Evolutionary conservation across 2,329 filamentous ascomycete genomes (phyloP), one percentile per base, ranked within the genome.

Genomic region (Aspergillus calidoustus): DNA sequence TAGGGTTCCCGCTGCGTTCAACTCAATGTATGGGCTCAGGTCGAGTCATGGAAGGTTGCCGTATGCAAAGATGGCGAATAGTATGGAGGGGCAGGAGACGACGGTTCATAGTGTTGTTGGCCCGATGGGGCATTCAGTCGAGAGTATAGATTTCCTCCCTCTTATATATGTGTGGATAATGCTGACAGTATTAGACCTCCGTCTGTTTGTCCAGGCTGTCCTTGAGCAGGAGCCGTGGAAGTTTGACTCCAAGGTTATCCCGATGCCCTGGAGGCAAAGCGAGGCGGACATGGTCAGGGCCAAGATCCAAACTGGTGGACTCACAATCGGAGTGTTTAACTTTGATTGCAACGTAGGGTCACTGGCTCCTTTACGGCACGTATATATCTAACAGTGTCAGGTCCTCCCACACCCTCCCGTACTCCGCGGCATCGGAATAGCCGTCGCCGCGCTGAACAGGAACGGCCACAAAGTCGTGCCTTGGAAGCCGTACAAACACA

Each of bases 11-110:
- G 75, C 79, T 0, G 74, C 74, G 0, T 79, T 76, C 55, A 78
- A 76, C 38, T 79, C 79, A 30, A 61, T 77, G 1, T 82, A 77
- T 59, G 76, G 76, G 1, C 69, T 81, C 19, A 73, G 76, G 23
- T 77, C 80, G 1, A 79, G 76, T 3, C 55, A 66, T 25, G 74
- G 72, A 22, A 70, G 73, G 7, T 52, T 78, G 22, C 75, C 76
- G 0, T 76, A 76, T 34, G 71, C 61, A 0, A 67, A 71, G 28
- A 71, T 76, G 65, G 71, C 71, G 19, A 73, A 76, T 59, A 71
- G 72, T 48, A 74, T 75, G 30, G 46, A 41, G 22, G 54, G 54
- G 3, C 71, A 71, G 74, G 30, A 74, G 77, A 7, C 73, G 77
- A 7, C 73, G 76, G 46, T 68, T 73, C 50, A 74, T 72, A 4